These are phyloP conservation scores for Clonostachys sp. DNA, from an alignment of 2,329 filamentous ascomycete genomes.

Conservation along the genomic window DNA sequence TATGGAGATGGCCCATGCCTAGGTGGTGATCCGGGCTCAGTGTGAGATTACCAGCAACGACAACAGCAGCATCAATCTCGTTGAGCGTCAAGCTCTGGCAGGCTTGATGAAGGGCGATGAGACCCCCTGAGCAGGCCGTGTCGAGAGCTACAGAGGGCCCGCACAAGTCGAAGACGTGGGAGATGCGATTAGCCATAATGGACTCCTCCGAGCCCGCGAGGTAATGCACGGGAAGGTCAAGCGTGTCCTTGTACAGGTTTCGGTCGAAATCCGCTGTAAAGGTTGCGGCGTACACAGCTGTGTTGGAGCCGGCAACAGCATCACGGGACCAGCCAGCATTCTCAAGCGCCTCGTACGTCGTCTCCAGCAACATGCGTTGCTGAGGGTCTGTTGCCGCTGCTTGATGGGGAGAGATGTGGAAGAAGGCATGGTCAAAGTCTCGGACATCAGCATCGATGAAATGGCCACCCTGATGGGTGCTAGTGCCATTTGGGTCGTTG, in stretches of 20 bases:
- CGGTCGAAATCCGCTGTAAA: slow-evolving; percentile 43
- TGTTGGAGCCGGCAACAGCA: slow-evolving; percentile 37
- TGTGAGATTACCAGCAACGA: slow-evolving; percentile 2
- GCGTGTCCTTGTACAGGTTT: slow-evolving; percentile 35
- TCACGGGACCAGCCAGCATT: slow-evolving; percentile 45
- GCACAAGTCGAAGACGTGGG: slow-evolving; percentile 46
- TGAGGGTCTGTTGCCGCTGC: slow-evolving; percentile 46
- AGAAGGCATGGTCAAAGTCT: slow-evolving; percentile 47
- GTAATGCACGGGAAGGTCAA: slow-evolving; percentile 32
- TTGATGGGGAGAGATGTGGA: slow-evolving; percentile 45
- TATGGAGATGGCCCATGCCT: slow-evolving; percentile 17
- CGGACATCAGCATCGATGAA: slow-evolving; percentile 40
- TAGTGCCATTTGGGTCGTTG: slow-evolving; percentile 28
- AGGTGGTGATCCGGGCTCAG: slow-evolving; percentile 16
- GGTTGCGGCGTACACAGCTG: slow-evolving; percentile 45
- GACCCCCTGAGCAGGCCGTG: slow-evolving; percentile 42
- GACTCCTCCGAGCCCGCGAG: slow-evolving; percentile 15
- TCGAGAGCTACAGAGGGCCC: slow-evolving; percentile 46
- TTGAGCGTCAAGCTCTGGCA: slow-evolving; percentile 39
- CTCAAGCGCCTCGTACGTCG: slow-evolving; percentile 49
- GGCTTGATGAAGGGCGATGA: slow-evolving; percentile 41
- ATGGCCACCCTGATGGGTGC: slow-evolving; percentile 27
- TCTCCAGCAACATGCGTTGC: slow-evolving; percentile 46
- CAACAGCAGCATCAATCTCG: background rate
- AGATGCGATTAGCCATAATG: slow-evolving; percentile 47